phyloP scores from a whole-genome alignment of 1,284 basidiomycete genomes.

The Marasmius oreades region DNA sequence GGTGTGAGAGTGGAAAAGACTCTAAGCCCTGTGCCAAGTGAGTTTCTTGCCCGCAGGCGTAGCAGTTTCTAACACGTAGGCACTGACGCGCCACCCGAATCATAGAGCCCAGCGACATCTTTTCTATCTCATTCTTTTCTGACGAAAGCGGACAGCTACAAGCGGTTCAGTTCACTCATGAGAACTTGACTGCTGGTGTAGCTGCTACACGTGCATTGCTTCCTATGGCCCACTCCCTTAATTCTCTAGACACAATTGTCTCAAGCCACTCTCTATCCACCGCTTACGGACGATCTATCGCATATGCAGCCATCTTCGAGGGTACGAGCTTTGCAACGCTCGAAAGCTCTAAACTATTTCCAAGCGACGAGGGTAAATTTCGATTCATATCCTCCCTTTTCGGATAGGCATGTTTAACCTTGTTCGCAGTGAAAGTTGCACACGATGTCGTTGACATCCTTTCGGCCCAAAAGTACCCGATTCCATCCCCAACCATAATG shows the following conservation, averaged over 20 bases:
- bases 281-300: constrained; percentile 68
- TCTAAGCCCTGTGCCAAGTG: constrained; percentile 47
- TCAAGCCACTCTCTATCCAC: constrained; percentile 70
- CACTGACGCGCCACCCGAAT: constrained; percentile 5
- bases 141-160: constrained; percentile 48
- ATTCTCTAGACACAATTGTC: constrained; percentile 66
- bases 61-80: too few relatives aligned
- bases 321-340: constrained; percentile 68
- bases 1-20: constrained; percentile 48
- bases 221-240: constrained; percentile 57
- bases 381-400: not conserved
- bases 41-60: constrained; percentile 16
- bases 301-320: constrained; percentile 73
- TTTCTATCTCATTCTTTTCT: constrained; percentile 64
- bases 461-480: constrained; percentile 45
- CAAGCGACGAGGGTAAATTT: constrained; percentile 38
- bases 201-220: constrained; percentile 64
- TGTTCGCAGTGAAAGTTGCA: constrained; percentile 19
- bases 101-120: constrained; percentile 58
- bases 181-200: constrained; percentile 78
- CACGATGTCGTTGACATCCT: constrained; percentile 43
- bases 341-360: constrained; percentile 50
- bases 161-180: constrained; percentile 67
- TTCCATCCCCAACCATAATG: constrained; percentile 65
- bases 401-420: not conserved